Evolutionary conservation across 352 stramenopile species (phyloP), one percentile per base, ranked within the genome.

Genomic region (Phytophthora crassamura): DNA sequence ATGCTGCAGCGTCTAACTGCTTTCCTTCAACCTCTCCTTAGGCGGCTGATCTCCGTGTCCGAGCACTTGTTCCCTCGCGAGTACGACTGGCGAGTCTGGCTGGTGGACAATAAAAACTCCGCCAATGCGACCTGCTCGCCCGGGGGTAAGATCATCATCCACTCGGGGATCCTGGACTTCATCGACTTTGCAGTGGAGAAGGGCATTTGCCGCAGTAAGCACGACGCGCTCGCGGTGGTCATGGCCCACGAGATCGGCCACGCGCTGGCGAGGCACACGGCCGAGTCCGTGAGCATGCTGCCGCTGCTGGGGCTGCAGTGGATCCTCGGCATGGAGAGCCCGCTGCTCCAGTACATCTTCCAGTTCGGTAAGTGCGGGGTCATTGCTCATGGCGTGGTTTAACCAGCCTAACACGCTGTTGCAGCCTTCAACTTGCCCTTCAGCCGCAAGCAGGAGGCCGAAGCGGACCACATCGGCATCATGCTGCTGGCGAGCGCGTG

Each of bases 401-500:
- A 67, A 63, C 15, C 12, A 38, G 49, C 33, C 35, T 51, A 39
- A 40, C 16, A 45, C 30, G 33, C 12, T 48, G 52, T 58, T 64
- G 61, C 43, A 88, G 79, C 75, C 15, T 75, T 82, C 53, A 80
- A 91, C 48, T 62, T 91, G 43, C 82, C 82, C 20, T 89, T 89
- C 60, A 89, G 79, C 35, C 79, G 82, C 9, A 76, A 73, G 41
- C 82, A 86, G 36, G 82, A 91, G 54, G 71, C 74, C 28, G 82
- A 91, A 51, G 82, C 82, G 33, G 82, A 91, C 56, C 82, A 91
- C 72, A 89, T 91, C 46, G 82, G 82, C n/a, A 76, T 91, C 52
- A 91, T 91, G 82, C 68, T 91, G 48, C 84, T 91, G 63, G 79
- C 82, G 7, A 85, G 80, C 18, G 82, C 82, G 46, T 91, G 82